Conservation (phyloP, 768 basidiomycete genomes). For the Tylopilus vinaceipallidus region DNA sequence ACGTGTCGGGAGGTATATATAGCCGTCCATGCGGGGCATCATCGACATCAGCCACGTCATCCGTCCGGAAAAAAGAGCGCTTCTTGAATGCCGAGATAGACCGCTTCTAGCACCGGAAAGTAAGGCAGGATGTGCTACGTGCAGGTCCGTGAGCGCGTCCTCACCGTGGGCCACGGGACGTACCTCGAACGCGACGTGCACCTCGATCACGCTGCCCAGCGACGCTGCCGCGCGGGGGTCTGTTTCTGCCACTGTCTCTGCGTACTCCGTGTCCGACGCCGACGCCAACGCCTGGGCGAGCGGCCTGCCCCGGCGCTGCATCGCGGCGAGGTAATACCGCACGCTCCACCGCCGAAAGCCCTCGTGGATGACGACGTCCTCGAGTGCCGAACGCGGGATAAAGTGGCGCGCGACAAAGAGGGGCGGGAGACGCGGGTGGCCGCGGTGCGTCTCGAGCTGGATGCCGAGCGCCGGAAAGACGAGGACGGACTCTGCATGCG, state of each 20-base stretch:
- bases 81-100: constrained; percentile 62
- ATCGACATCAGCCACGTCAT: no score
- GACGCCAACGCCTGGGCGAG: background rate
- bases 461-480: constrained; percentile 66
- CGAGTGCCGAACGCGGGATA: constrained; percentile 52
- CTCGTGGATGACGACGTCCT: constrained; percentile 73
- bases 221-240: no score
- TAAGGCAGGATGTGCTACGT: constrained; percentile 64
- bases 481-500: constrained; percentile 62
- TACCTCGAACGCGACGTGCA: constrained; percentile 66
- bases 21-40: no score
- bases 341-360: constrained; percentile 71
- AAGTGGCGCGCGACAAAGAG: constrained; percentile 46
- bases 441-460: constrained; percentile 71
- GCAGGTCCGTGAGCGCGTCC: no score
- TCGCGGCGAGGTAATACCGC: constrained; percentile 60
- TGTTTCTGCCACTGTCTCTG: no score
- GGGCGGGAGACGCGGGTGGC: constrained; percentile 40
- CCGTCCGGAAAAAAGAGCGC: constrained; percentile 35
- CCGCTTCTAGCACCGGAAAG: constrained; percentile 54
- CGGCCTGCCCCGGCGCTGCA: constrained; percentile 22
- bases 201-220: constrained; percentile 23
- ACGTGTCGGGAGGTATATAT: no score
- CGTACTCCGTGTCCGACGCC: background rate
- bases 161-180: no score